Conservation (phyloP, 345 rosid genomes). For the Citrus medica region DNA sequence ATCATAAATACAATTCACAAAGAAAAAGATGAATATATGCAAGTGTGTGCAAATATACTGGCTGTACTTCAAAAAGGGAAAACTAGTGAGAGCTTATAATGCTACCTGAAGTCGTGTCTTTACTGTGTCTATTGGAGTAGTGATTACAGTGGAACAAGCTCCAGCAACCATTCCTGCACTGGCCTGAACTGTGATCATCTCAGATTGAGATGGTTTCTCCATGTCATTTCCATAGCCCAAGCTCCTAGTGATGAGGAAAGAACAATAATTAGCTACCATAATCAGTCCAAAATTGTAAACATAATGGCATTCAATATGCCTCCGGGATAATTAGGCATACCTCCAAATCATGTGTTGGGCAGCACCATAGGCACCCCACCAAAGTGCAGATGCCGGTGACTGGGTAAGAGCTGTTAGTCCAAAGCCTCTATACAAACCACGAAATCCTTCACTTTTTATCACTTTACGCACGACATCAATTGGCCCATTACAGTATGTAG, state of each 20-base stretch:
- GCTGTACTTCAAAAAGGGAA: neutral
- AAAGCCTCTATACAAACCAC: slow-evolving; percentile 67
- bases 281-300: neutral
- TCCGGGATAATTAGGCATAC: slow-evolving; percentile 14
- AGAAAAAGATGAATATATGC: neutral
- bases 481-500: slow-evolving; percentile 42
- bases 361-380: slow-evolving; percentile 69
- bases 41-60: neutral
- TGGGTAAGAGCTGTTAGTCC: slow-evolving; percentile 50
- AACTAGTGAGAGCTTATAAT: neutral
- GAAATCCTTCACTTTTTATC: slow-evolving; percentile 42
- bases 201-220: slow-evolving; percentile 52
- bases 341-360: slow-evolving; percentile 63
- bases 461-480: slow-evolving; percentile 46
- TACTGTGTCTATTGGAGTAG: slow-evolving; percentile 62
- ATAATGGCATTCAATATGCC: neutral
- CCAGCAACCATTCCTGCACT: slow-evolving; percentile 59
- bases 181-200: slow-evolving; percentile 59
- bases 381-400: slow-evolving; percentile 60
- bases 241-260: slow-evolving; percentile 31
- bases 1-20: neutral
- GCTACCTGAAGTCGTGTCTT: slow-evolving; percentile 68
- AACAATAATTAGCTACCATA: neutral
- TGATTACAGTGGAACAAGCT: slow-evolving; percentile 54
- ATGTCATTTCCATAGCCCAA: slow-evolving; percentile 42